A percentile compares a stretch with the other conserved stretches of the same genome.
These are phyloP conservation scores for Neofusicoccum cordaticola DNA, from an alignment of 2,329 filamentous ascomycete species.

Conservation along the genomic window DNA sequence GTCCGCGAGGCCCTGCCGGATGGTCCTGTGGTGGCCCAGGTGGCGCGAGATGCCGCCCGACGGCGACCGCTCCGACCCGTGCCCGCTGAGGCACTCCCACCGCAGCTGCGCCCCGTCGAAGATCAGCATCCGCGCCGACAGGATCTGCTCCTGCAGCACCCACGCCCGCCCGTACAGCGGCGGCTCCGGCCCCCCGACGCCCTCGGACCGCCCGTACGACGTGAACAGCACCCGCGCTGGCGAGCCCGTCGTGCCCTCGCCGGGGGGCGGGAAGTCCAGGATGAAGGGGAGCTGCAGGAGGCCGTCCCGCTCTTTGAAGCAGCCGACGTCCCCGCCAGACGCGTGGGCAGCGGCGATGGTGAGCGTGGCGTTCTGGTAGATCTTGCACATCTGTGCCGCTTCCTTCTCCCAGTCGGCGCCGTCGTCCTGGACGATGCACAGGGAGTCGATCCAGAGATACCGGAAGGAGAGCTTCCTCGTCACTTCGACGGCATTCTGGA, in stretches of 20 bases:
- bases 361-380: neutral
- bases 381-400: slow-evolving; percentile 4
- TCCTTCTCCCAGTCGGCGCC: slow-evolving; percentile 5
- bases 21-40: slow-evolving; percentile 19
- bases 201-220: neutral
- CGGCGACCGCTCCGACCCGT: slow-evolving; percentile 23
- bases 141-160: slow-evolving; percentile 9
- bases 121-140: neutral
- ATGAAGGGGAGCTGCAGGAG: neutral
- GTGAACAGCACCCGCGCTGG: neutral
- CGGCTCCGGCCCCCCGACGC: neutral
- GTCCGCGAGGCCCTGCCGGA: slow-evolving; percentile 20
- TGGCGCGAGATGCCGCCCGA: slow-evolving; percentile 20
- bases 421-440: slow-evolving; percentile 21
- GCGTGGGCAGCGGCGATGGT: neutral
- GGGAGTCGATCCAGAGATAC: slow-evolving; percentile 22
- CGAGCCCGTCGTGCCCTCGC: no score
- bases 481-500: slow-evolving; percentile 9
- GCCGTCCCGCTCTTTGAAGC: neutral
- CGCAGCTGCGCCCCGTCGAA: neutral
- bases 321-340: neutral
- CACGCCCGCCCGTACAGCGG: neutral
- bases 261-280: neutral
- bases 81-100: slow-evolving; percentile 11
- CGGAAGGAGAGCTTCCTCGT: neutral